Evolutionary conservation across 169 alveolate genomes (phyloP).

Genomic region (Plasmodium cynomolgi): DNA sequence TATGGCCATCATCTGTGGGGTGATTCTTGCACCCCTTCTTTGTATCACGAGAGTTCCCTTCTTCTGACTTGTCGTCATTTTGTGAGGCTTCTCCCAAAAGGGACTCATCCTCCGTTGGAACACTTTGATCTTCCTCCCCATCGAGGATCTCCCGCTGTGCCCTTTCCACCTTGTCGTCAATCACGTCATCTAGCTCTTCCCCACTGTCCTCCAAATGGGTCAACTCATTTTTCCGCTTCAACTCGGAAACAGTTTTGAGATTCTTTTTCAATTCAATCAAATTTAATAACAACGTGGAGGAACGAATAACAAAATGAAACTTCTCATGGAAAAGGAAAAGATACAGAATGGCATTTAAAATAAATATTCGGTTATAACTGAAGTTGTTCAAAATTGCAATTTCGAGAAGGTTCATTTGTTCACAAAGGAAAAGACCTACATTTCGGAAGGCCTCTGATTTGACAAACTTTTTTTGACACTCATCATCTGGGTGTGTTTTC

Average conservation of each 20-base stretch:
- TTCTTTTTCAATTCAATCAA: conserved; percentile 59
- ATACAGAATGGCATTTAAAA: conserved; percentile 39
- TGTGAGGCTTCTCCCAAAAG: neutral
- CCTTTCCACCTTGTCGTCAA: neutral
- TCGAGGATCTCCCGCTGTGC: neutral
- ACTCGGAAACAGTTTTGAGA: conserved; percentile 7
- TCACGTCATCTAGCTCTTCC: neutral
- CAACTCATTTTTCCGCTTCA: conserved; percentile 16
- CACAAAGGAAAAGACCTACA: conserved; percentile 38
- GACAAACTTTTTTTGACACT: neutral
- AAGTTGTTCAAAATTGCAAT: conserved; percentile 18
- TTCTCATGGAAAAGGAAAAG: conserved; percentile 48
- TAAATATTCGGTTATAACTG: conserved; percentile 26
- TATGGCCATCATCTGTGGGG: neutral
- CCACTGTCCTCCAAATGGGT: conserved; percentile 1
- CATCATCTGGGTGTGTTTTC: neutral
- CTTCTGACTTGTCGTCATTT: neutral
- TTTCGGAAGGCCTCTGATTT: neutral
- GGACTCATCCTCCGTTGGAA: neutral
- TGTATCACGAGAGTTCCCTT: neutral
- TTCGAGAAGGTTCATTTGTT: conserved; percentile 37
- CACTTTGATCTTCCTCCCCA: conserved; percentile 5
- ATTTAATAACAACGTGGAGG: conserved; percentile 7
- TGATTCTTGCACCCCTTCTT: neutral
- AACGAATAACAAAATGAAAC: conserved; percentile 9